phyloP scores from a whole-genome alignment of 1,139 yeast species.

The Magnusiomyces fungicola region DNA sequence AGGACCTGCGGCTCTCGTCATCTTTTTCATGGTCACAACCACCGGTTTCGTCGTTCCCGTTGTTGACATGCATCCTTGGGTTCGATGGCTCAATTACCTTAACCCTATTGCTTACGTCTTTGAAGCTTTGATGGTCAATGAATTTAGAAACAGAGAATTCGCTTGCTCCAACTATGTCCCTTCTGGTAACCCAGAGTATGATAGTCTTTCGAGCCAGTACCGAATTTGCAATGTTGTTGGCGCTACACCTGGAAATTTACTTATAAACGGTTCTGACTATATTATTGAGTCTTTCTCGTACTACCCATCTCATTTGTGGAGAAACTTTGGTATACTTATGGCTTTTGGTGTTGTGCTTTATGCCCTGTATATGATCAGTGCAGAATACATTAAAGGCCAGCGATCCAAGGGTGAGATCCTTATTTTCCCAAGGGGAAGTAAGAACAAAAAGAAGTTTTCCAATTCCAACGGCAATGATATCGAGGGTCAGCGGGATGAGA shows the following conservation, averaged over 20 bases:
- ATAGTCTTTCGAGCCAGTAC: conserved; percentile 34
- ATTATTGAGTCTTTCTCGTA: conserved; percentile 43
- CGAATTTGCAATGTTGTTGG: conserved; percentile 60
- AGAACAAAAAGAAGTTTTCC: conserved; percentile 30
- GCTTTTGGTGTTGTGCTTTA: conserved; percentile 53
- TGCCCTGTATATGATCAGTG: conserved; percentile 46
- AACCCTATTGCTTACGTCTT: conserved; percentile 65
- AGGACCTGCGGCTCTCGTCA: conserved; percentile 61
- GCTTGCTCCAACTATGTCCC: conserved; percentile 46
- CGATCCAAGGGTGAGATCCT: conserved; percentile 79
- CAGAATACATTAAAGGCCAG: conserved; percentile 64
- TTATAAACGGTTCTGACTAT: conserved; percentile 55
- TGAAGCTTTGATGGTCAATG: conserved; percentile 61
- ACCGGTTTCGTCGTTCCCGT: conserved; percentile 74
- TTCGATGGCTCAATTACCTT: conserved; percentile 68
- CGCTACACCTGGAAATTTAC: conserved; percentile 47
- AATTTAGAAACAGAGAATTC: conserved; percentile 43
- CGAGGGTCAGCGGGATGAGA: conserved; percentile 10
- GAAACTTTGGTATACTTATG: conserved; percentile 67
- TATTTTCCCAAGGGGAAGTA: conserved; percentile 49
- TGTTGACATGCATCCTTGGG: conserved; percentile 66
- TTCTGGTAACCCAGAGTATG: conserved; percentile 39
- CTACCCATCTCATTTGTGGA: conserved; percentile 61
- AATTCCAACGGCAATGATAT: conserved; percentile 20
- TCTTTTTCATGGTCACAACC: conserved; percentile 56